Evolutionary conservation across 345 rosid species (phyloP), one percentile per base, ranked within the genome.

Genomic region (Arabidopsis suecica): DNA sequence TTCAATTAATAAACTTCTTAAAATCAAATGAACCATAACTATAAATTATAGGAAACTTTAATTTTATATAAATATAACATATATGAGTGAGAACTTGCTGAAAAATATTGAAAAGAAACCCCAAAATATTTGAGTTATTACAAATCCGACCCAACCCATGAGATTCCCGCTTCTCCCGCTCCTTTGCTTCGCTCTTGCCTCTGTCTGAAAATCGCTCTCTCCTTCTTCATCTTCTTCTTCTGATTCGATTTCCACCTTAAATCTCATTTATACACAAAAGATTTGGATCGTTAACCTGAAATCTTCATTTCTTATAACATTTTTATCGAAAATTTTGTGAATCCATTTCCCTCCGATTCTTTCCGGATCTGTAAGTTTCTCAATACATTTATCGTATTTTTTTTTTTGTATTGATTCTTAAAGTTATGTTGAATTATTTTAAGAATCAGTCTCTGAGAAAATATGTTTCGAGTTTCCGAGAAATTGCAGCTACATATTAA

Each of bases 91-190:
- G 40, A 37, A 37, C 10, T 37, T 37, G 40, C 3, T 23, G 25
- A 23, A 23, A 23, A 23, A 23, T 23, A 23, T 23, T 23, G 25
- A 23, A 23, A 23, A 23, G 25, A 23, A 23, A 23, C 25, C 25
- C 25, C 25, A 23, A 23, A 23, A 23, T 23, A 23, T 23, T 23
- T 23, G 0, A 42, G 28, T 73, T 42, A 55, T 65, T 65, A 65
- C 49, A 73, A 56, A 56, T 22, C 63, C 7, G 63, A 23, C 77
- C 50, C 25, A 18, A 18, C 25, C 28, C 7, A 37, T 23, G 41
- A 36, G 38, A 67, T 80, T 88, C 88, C 85, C 87, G 93, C 89
- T 78, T 81, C 84, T 80, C 66, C 28, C 83, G 83, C 80, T 65
- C 51, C 28, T 76, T 42, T 18, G 30, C 42, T 33, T 54, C 22